These are phyloP conservation scores for Capsicum pubescens DNA, from an alignment of 257 asterid species.

Conservation along the genomic window DNA sequence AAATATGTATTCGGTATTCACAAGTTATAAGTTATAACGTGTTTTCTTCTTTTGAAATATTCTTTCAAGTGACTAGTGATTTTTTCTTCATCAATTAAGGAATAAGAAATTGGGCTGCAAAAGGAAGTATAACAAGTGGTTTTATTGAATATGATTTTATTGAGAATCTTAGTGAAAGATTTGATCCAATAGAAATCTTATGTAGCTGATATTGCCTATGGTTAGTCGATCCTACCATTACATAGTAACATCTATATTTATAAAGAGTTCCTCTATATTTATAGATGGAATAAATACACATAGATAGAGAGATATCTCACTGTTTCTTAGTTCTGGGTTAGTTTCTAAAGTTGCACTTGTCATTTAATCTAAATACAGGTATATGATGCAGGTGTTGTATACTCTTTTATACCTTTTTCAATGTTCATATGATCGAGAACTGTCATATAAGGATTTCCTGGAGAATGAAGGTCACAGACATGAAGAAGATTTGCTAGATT, in stretches of 20 bases:
- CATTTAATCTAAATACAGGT: background rate
- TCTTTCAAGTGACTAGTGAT: background rate
- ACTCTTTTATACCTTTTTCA: background rate
- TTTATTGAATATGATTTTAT: background rate
- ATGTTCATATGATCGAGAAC: background rate
- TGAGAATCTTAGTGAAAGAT: background rate
- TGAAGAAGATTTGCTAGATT: background rate
- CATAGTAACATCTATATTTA: background rate
- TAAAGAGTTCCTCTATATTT: background rate
- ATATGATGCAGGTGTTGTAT: background rate
- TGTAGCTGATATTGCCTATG: background rate
- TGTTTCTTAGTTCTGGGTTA: background rate
- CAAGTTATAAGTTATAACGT: background rate
- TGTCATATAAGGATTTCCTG: background rate
- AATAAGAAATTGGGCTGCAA: no score
- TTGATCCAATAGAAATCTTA: background rate
- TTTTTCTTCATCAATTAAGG: no score
- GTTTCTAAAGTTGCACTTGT: background rate
- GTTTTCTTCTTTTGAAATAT: slow-evolving; percentile 19
- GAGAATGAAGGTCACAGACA: background rate
- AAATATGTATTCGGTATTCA: background rate
- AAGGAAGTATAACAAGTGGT: background rate
- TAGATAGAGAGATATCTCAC: background rate
- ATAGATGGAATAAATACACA: background rate
- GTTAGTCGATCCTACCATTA: background rate